A percentile compares a stretch with the other conserved stretches of the same genome.
Conservation (phyloP, 1,284 basidiomycete genomes). For the Apiotrichum mycotoxinovorans region DNA sequence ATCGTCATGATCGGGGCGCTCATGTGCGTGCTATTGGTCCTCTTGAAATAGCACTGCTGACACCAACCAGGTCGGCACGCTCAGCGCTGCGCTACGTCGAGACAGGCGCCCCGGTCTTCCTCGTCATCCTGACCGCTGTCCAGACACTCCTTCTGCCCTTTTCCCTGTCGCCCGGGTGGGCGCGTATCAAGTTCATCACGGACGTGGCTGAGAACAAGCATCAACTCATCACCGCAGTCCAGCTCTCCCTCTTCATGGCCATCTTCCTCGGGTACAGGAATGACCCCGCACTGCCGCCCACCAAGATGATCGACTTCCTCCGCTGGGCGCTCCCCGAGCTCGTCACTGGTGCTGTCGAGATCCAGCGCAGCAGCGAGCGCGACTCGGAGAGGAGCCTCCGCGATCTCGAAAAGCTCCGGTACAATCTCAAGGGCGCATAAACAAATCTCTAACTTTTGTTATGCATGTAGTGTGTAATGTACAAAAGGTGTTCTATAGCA, state of each 20-base stretch:
- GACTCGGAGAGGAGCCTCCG: conserved; percentile 24
- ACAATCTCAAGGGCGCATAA: conserved; percentile 39
- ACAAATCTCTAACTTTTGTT: background rate
- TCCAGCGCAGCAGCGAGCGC: conserved; percentile 32
- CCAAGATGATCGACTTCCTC: conserved; percentile 20
- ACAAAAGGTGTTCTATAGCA: background rate
- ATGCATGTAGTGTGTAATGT: background rate
- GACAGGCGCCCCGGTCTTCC: conserved; percentile 5
- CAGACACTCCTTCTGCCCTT: conserved; percentile 34
- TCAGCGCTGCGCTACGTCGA: conserved; percentile 3
- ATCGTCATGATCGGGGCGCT: conserved; percentile 28
- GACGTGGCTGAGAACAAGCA: conserved; percentile 8
- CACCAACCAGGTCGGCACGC: background rate
- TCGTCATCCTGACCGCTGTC: conserved; percentile 11
- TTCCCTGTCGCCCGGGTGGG: conserved; percentile 28
- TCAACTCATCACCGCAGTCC: conserved; percentile 18
- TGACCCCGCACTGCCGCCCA: background rate
- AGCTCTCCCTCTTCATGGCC: conserved; percentile 28
- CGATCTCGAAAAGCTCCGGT: conserved; percentile 32
- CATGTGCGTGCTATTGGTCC: conserved; percentile 25
- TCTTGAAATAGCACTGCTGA: background rate
- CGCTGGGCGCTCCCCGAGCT: conserved; percentile 35
- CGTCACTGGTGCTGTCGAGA: conserved; percentile 30
- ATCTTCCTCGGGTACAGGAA: conserved; percentile 9
- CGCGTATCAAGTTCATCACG: conserved; percentile 17